These are phyloP conservation scores for Cryptosporidium ryanae DNA, from an alignment of 169 alveolate genomes.

Conservation along the genomic window DNA sequence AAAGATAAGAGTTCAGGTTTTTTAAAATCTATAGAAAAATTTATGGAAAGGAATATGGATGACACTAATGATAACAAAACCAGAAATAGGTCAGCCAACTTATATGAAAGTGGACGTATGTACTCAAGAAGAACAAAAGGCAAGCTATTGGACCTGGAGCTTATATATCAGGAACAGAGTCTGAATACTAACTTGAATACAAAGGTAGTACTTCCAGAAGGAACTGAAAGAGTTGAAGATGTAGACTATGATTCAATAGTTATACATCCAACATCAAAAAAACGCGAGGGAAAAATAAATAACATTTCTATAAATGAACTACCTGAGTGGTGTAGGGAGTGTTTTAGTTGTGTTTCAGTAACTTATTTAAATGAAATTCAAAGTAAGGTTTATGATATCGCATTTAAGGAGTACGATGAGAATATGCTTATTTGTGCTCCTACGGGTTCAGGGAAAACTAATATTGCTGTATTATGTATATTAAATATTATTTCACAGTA, in stretches of 20 bases:
- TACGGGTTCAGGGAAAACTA: conserved; percentile 99
- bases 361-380: conserved; percentile 93
- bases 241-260: conserved; percentile 87
- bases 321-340: conserved; percentile 96
- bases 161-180: conserved; percentile 86
- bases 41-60: conserved; percentile 19
- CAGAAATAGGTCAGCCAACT: neutral
- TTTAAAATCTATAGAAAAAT: conserved; percentile 54
- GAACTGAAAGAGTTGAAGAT: conserved; percentile 88
- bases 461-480: conserved; percentile 97
- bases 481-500: conserved; percentile 89
- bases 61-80: conserved; percentile 1
- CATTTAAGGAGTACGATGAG: conserved; percentile 92
- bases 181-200: conserved; percentile 90
- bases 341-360: conserved; percentile 87
- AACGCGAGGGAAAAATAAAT: conserved; percentile 80
- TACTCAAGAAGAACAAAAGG: conserved; percentile 38
- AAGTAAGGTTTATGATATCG: conserved; percentile 92
- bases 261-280: conserved; percentile 81
- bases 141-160: conserved; percentile 85
- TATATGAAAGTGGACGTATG: neutral
- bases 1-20: conserved; percentile 20
- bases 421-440: conserved; percentile 99
- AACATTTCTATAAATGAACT: conserved; percentile 80
- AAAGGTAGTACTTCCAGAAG: conserved; percentile 93